A percentile compares a stretch with the other conserved stretches of the same genome.
These are phyloP conservation scores for Monosporascus sp. DNA, from an alignment of 2,329 filamentous ascomycete species.

Conservation along the genomic window DNA sequence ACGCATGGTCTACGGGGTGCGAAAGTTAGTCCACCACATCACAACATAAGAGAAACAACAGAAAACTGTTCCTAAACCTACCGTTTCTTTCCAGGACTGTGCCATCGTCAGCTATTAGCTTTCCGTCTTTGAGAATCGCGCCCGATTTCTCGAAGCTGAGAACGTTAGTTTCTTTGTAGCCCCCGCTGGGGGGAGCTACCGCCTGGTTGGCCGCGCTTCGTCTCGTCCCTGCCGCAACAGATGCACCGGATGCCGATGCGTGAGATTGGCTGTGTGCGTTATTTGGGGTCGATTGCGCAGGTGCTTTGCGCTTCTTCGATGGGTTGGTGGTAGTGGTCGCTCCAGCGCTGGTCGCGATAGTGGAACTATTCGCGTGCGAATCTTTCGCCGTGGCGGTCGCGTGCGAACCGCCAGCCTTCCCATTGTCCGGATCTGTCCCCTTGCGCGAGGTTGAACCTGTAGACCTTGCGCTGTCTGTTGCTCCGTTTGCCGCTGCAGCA, in stretches of 20 bases:
- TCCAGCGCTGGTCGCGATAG: conserved; percentile 14
- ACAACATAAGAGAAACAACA: conserved; percentile 4
- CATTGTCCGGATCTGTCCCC: conserved; percentile 24
- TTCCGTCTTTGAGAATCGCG: conserved; percentile 65
- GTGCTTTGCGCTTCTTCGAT: conserved; percentile 83
- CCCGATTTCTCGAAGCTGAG: conserved; percentile 75
- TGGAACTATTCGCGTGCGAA: conserved; percentile 17
- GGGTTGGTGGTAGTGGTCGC: conserved; percentile 24
- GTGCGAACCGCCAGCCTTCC: conserved; percentile 20
- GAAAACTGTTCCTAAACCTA: conserved; percentile 38
- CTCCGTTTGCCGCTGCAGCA: conserved; percentile 28
- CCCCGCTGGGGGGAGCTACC: conserved; percentile 10
- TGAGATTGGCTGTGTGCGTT: conserved; percentile 21
- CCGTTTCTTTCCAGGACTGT: conserved; percentile 79
- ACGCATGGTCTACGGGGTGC: conserved; percentile 63
- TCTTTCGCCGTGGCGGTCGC: conserved; percentile 15
- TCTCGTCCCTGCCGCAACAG: conserved; percentile 21
- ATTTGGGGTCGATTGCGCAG: conserved; percentile 31
- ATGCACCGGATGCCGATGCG: conserved; percentile 17
- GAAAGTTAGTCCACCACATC: conserved; percentile 25
- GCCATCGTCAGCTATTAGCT: conserved; percentile 85
- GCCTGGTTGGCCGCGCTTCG: conserved; percentile 17
- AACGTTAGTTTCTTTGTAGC: conserved; percentile 71
- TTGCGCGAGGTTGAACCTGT: conserved; percentile 33
- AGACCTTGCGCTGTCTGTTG: conserved; percentile 23